Evolutionary conservation across 2,329 filamentous ascomycete species (phyloP), one percentile per base, ranked within the genome.

Genomic region (Cercospora zeae-maydis): DNA sequence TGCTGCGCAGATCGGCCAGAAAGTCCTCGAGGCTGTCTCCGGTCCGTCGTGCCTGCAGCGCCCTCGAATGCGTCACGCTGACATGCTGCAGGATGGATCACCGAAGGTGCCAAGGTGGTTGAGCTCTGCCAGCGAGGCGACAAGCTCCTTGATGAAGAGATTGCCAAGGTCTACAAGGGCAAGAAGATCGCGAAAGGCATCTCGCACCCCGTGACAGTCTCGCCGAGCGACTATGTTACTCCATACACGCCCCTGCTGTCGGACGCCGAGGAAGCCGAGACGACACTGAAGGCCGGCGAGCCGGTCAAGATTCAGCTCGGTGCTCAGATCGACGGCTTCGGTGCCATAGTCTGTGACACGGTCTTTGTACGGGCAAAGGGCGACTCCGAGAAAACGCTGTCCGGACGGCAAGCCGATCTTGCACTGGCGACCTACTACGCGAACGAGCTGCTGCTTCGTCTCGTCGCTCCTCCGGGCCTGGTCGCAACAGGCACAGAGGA

Each of bases 291-390:
- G 82, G 84, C 88, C 57, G 90, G 88, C 66, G 95, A 99, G 81
- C 81, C 91, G 66, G 85, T 96, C 80, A 99, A 99, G 86, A 95
- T 99, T 77, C 95, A 99, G 81, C 87, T 99, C n/a, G 95, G 95
- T 75, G 95, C 95, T 58, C 95, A 99, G 82, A 97, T 99, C 68
- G 92, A 98, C 80, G 95, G 95, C 59, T 96, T 98, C 75, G 92
- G 92, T 72, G 90, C 93, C 70, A 97, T 99, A 76, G 91, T 97
- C 72, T 97, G 95, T 81, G 90, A 97, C 79, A 96, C 92, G 64
- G 84, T 98, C 70, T 78, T 97, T 63, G 88, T 96, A 57, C 82
- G 83, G 53, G 77, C 83, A 67, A 83, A 86, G 71, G 78, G 84
- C 56, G 81, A 84, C 62, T 57, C 53, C 36, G 66, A 69, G 31